phyloP scores from a whole-genome alignment of 2,329 filamentous ascomycete species.

The Zymoseptoria tritici region DNA sequence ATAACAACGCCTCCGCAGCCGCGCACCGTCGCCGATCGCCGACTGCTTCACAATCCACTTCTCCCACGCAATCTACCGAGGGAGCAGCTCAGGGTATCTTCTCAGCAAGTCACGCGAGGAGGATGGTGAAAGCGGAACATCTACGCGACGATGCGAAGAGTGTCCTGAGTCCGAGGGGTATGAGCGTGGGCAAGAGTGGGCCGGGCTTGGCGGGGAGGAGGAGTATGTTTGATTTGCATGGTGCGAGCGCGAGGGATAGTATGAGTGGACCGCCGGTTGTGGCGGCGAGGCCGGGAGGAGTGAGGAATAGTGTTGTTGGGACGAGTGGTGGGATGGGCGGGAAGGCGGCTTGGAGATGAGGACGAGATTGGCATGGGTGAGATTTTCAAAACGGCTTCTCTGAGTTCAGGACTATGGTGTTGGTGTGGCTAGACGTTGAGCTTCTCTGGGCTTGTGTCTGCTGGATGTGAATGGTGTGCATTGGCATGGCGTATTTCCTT shows the following conservation, averaged over 20 bases:
- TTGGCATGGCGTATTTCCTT: too few species aligned
- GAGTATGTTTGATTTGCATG: constrained; percentile 15
- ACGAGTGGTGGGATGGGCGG: neutral
- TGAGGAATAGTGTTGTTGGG: neutral
- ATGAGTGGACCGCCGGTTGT: neutral
- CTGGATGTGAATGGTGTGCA: too few species aligned
- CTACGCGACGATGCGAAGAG: constrained; percentile 41
- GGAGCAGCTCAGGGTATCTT: constrained; percentile 50
- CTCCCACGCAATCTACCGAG: constrained; percentile 37
- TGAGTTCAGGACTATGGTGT: neutral
- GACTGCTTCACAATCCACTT: constrained; percentile 33
- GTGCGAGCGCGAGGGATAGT: neutral
- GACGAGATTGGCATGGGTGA: neutral
- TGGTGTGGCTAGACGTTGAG: neutral
- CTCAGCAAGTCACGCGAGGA: constrained; percentile 57
- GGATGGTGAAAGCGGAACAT: constrained; percentile 56
- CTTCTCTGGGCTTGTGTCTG: too few species aligned
- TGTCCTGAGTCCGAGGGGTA: constrained; percentile 54
- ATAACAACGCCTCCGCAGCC: neutral
- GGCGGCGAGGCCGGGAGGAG: neutral
- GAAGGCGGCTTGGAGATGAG: neutral
- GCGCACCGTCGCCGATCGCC: constrained; percentile 51
- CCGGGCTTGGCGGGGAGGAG: constrained; percentile 32
- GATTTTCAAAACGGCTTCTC: neutral
- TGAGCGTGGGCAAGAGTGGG: constrained; percentile 51